phyloP scores from a whole-genome alignment of 805 yeast genomes.

The Myxozyma neglecta region DNA sequence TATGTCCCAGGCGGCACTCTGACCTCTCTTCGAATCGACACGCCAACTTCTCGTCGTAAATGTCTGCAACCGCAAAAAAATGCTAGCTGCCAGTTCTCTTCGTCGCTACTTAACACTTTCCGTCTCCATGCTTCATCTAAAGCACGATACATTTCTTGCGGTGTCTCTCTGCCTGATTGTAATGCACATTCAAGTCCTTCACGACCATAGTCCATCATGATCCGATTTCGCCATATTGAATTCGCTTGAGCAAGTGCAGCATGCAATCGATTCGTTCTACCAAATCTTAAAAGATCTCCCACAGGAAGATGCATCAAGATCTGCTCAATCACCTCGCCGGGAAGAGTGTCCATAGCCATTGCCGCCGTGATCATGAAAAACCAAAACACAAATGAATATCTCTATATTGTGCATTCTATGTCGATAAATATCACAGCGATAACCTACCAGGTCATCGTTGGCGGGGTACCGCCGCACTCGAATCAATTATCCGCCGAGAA shows the following conservation, averaged over 20 bases:
- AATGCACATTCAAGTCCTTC: conserved; percentile 1
- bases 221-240: not conserved
- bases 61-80: not conserved
- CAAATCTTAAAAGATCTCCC: conserved; percentile 3
- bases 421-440: not conserved
- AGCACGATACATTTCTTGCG: not conserved
- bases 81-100: not conserved
- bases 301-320: not conserved
- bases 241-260: not conserved
- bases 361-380: no score
- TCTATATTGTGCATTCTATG: not conserved
- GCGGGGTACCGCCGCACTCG: not conserved
- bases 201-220: conserved; percentile 4
- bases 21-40: not conserved
- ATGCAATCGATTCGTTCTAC: not conserved
- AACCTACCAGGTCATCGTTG: not conserved
- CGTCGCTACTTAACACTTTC: not conserved
- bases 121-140: not conserved
- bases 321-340: not conserved
- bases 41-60: not conserved
- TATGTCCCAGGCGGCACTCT: conserved; percentile 13
- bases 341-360: not conserved
- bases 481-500: not conserved
- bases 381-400: no score
- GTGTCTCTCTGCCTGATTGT: no score